Percentiles rank a stretch among this genome's conserved stretches.
Conservation (phyloP, 176 grass and related monocot genomes). For the Juncus inflexus region DNA sequence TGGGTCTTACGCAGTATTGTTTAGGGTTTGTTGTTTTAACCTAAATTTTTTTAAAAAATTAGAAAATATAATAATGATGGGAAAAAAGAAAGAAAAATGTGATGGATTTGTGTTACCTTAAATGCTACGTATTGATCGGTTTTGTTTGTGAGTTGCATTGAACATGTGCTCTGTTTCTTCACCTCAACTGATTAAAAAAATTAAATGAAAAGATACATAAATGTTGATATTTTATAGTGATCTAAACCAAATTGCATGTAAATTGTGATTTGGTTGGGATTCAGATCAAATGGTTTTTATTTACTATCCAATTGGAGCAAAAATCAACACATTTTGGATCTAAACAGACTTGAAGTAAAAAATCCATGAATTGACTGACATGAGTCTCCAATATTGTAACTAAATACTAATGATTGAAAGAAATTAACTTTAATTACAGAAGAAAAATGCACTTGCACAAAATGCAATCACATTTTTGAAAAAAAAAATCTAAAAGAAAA, state of each 20-base stretch:
- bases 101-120: conserved; percentile 50
- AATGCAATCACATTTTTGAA: background rate
- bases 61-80: conserved; percentile 6
- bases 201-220: background rate
- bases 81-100: background rate
- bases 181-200: conserved; percentile 60
- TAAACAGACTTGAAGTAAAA: too few relatives aligned
- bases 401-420: too few relatives aligned
- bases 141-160: conserved; percentile 93
- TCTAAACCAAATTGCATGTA: too few relatives aligned
- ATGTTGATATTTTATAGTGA: conserved; percentile 23
- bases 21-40: conserved; percentile 99
- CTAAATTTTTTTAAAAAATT: conserved; percentile 19
- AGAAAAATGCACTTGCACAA: too few relatives aligned
- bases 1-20: conserved; percentile 94
- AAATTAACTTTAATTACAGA: too few relatives aligned
- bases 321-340: too few relatives aligned
- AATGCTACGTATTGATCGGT: conserved; percentile 87
- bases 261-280: too few relatives aligned
- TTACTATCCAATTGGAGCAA: too few relatives aligned
- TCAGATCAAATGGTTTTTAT: too few relatives aligned
- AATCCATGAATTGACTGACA: too few relatives aligned
- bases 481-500: background rate
- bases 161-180: conserved; percentile 92
- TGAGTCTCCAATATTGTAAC: too few relatives aligned